Base-by-base conservation (phyloP, 75 land plant species). In the Sequoia sempervirens region DNA sequence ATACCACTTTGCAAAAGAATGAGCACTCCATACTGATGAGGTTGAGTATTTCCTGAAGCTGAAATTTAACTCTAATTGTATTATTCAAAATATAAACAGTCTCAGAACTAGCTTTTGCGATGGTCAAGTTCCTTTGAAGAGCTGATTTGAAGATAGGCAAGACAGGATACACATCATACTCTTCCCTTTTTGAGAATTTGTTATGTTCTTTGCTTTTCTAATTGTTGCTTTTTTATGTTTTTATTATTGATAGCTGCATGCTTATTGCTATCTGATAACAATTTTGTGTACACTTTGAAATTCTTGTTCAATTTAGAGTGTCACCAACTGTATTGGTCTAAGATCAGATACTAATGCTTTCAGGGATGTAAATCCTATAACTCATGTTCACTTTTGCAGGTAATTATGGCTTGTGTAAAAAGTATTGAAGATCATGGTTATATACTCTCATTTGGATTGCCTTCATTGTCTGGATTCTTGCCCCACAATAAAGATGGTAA, bases 371-470 rank as follows among this genome's bases (percentile, higher is more conserved):
- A 61, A 61, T 61, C 8, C 12, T 52, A n/a, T 80, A 28, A 47
- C 58, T 64, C 38, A 11, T 82, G 37, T 58, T 41, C 18, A 41
- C 75, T n/a, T 61, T 64, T 38, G 26, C 45, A 82, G 84, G 81
- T 83, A 26, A 83, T 83, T 54, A 83, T 75, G 54, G 92, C 95
- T 61, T 88, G 87, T 85, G 93, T 98, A 4, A 93, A 87, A 81
- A 98, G 95, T 83, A 85, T 94, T 56, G 98, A 98, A 84, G 99
- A 96, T 88, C 98, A 96, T 89, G 99, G 99, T 28, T 98, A 93
- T 84, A 86, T 98, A 86, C 92, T 98, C 68, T 89, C 93, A 56
- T 92, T 98, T 88, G 99, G 99, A 34, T 79, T 87, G 74, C 70
- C 94, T 70, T 91, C 90, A 5, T 91, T 98, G 54, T 87, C 94